A percentile compares a stretch with the other conserved stretches of the same genome.
phyloP scores from a whole-genome alignment of 306 rosid genomes.

The Purshia tridentata region DNA sequence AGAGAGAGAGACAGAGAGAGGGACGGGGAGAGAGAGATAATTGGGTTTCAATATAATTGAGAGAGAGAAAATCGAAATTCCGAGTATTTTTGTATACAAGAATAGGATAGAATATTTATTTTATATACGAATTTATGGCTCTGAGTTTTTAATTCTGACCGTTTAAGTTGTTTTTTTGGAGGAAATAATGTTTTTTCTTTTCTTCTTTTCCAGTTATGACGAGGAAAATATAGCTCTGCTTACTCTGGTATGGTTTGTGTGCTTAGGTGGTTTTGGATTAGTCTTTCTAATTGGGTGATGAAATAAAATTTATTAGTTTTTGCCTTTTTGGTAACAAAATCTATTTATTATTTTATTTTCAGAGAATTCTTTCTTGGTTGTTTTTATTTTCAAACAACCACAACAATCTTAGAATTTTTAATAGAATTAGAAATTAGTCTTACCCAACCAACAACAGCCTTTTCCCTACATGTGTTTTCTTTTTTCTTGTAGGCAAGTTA shows the following conservation, averaged over 20 bases:
- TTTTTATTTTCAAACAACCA: neutral
- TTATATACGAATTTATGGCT: conserved; percentile 11
- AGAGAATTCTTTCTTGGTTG: neutral
- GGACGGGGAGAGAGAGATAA: conserved; percentile 28
- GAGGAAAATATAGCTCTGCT: neutral
- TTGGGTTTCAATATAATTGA: conserved; percentile 16
- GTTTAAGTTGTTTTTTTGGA: neutral
- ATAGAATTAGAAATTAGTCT: neutral
- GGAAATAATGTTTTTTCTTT: too few species aligned
- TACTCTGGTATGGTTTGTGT: neutral
- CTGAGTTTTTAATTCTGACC: conserved; percentile 16
- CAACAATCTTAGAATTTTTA: neutral
- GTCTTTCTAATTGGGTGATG: neutral
- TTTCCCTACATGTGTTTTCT: neutral
- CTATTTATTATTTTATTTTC: neutral
- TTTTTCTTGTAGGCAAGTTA: neutral
- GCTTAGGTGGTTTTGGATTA: conserved; percentile 1
- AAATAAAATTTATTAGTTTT: neutral
- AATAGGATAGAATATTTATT: conserved; percentile 19
- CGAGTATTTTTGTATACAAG: neutral
- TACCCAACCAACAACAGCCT: neutral
- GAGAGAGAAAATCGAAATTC: conserved; percentile 31
- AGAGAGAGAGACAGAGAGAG: conserved; percentile 33
- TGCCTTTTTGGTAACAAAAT: neutral
- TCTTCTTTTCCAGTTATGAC: neutral